Evolutionary conservation across 164 flowering plant genomes (phyloP).

Genomic region (Stephania cephalantha): DNA sequence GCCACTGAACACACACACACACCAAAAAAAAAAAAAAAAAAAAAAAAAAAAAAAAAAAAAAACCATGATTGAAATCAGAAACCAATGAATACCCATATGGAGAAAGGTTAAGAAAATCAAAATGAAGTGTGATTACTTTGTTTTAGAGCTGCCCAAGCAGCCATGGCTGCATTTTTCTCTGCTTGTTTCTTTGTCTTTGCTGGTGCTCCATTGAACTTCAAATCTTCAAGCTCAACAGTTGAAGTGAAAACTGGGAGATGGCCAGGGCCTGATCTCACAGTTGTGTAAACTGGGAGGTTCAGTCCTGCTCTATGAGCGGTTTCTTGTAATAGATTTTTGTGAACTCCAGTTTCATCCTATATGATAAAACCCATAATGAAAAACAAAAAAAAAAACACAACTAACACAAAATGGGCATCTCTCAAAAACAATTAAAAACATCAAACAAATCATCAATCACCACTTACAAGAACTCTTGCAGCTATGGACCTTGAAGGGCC

Average conservation of each 20-base stretch:
- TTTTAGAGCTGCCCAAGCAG: conserved; percentile 76
- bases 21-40: not conserved
- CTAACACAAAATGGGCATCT: not conserved
- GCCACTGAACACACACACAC: conserved; percentile 28
- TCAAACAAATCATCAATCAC: not conserved
- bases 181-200: conserved; percentile 89
- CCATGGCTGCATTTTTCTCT: conserved; percentile 85
- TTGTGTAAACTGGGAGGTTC: conserved; percentile 59
- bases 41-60: not conserved
- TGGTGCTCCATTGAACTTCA: conserved; percentile 60
- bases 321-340: conserved; percentile 50
- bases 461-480: conserved; percentile 65
- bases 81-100: not conserved
- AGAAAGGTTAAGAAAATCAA: not conserved
- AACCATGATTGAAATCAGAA: conserved; percentile 7
- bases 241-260: conserved; percentile 62
- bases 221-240: conserved; percentile 63
- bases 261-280: conserved; percentile 66
- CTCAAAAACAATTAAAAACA: not conserved
- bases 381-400: not conserved
- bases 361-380: not conserved
- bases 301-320: conserved; percentile 63
- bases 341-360: conserved; percentile 77
- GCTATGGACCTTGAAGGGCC: conserved; percentile 68
- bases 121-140: conserved; percentile 26